phyloP scores from a whole-genome alignment of 2,329 filamentous ascomycete species.

The Rutstroemia sp. region DNA sequence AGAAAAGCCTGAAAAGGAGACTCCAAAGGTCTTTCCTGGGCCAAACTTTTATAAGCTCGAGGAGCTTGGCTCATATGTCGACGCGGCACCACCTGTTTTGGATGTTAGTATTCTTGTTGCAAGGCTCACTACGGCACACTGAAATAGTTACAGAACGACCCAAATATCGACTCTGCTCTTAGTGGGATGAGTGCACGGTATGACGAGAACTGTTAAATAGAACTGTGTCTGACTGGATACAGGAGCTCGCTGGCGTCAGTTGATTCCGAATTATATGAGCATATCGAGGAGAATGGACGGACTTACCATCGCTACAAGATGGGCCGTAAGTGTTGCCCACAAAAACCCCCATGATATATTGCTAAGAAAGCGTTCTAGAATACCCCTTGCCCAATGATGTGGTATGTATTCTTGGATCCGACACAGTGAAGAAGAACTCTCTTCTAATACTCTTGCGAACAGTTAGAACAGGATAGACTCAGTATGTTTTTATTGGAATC shows the following conservation, averaged over 20 bases:
- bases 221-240: background rate
- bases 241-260: background rate
- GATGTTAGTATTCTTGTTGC: background rate
- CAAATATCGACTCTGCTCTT: background rate
- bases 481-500: background rate
- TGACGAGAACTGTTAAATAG: no score
- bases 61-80: conserved; percentile 1
- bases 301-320: conserved; percentile 8
- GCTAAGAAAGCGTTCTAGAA: background rate
- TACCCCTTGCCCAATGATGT: conserved; percentile 5
- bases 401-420: background rate
- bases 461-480: conserved; percentile 4
- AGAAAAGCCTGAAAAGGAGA: no score
- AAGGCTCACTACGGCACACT: no score
- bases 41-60: background rate
- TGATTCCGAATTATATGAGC: conserved; percentile 1
- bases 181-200: conserved; percentile 1
- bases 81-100: background rate
- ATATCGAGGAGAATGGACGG: conserved; percentile 7
- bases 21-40: background rate
- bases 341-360: no score
- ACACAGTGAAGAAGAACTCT: no score
- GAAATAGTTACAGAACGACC: background rate
- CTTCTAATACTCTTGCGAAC: background rate
- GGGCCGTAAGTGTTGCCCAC: background rate